Evolutionary conservation across 805 yeast species (phyloP), one percentile per base, ranked within the genome.

Genomic region (Schwanniomyces sp.): DNA sequence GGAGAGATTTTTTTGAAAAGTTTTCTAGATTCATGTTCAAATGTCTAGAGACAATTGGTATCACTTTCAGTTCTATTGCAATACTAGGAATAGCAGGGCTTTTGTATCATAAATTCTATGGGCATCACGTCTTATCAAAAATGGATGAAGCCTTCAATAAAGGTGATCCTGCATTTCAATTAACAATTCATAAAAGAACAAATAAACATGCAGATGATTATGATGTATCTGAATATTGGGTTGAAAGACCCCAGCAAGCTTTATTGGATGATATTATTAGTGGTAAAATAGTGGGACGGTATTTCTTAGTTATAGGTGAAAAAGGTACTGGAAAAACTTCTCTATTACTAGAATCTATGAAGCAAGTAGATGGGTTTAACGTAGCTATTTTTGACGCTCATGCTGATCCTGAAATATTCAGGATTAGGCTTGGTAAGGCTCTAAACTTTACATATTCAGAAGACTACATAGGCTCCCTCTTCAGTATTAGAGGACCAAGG

Each of bases 311-410:
- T 9, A 78, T 88, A 36, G 96, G 96, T 27, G 96, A 88, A 61
- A 88, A 88, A 61, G 96, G 96, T 1, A 88, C 94, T 0, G 96
- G 96, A 2, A 88, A 88, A 60, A 84, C 91, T 0, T 84, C 92
- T 0, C 76, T 89, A 71, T 74, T 88, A 12, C 64, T 86, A 56
- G 90, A 88, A 53, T 78, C 90, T 2, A 80, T 88, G 73, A 77
- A 81, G 49, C 79, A 83, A 53, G 81, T 80, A 2, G 69, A 76
- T 34, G 89, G 91, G 0, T 64, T 67, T 43, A 80, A 84, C 55
- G 88, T 89, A 43, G 80, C 89, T 0, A 75, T 85, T 42, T 69
- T 88, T 50, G 95, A 88, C 59, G 94, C 94, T 1, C 94, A 88
- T 57, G 85, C 91, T 0, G 96, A 88, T 60, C 89, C 92, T 0